Conservation (phyloP, 352 stramenopile genomes). For the Albugo laibachii region DNA sequence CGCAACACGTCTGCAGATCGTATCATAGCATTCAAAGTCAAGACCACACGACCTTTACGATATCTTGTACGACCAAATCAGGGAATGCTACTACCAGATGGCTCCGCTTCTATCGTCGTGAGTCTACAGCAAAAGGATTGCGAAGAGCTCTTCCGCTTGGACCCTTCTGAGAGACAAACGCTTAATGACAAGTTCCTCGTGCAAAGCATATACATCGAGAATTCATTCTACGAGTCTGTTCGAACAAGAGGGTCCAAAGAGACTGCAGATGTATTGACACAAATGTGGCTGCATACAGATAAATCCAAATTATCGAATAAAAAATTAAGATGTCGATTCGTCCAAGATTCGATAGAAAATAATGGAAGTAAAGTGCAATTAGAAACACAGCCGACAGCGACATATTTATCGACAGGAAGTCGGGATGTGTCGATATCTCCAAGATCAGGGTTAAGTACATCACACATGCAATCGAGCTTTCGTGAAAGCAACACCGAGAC, state of each 20-base stretch:
- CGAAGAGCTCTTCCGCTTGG: slow-evolving; percentile 52
- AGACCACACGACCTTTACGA: slow-evolving; percentile 72
- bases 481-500: no score
- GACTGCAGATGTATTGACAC: slow-evolving; percentile 72
- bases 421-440: no score
- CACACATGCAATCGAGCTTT: no score
- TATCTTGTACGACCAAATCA: slow-evolving; percentile 81
- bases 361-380: no score
- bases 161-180: slow-evolving; percentile 52
- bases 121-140: slow-evolving; percentile 81
- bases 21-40: slow-evolving; percentile 80
- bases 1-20: slow-evolving; percentile 58
- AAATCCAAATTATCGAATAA: slow-evolving; percentile 72
- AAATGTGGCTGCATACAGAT: slow-evolving; percentile 67
- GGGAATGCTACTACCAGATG: slow-evolving; percentile 58
- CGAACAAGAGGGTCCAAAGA: slow-evolving; percentile 77
- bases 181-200: slow-evolving; percentile 83
- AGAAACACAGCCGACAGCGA: no score
- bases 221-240: slow-evolving; percentile 68
- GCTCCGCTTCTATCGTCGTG: slow-evolving; percentile 59
- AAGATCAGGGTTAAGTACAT: no score
- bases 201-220: slow-evolving; percentile 69
- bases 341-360: slow-evolving; percentile 15
- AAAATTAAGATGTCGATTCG: slow-evolving; percentile 74
- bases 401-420: no score